These are phyloP conservation scores for Eragrostis tef DNA, from an alignment of 202 grass and related monocot genomes.

Conservation along the genomic window DNA sequence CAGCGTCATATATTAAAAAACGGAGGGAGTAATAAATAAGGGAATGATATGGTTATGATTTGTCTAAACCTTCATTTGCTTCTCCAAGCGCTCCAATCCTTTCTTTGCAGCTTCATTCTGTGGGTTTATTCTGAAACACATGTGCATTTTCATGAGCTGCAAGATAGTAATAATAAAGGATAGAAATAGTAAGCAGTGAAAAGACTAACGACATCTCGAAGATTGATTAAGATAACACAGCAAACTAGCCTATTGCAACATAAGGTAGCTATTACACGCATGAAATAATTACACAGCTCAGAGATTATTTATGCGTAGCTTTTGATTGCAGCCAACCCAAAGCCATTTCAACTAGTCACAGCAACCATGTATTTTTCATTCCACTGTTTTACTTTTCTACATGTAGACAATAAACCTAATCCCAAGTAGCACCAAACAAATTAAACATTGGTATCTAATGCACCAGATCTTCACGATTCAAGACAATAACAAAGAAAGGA, in stretches of 20 bases:
- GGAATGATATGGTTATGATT: neutral
- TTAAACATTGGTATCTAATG: neutral
- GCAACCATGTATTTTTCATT: neutral
- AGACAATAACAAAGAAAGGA: neutral
- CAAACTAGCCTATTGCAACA: neutral
- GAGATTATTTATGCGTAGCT: neutral
- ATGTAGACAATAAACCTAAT: neutral
- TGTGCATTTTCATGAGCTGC: conserved; percentile 11
- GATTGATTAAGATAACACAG: neutral
- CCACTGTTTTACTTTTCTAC: neutral
- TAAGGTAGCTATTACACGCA: neutral
- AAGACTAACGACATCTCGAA: conserved; percentile 8
- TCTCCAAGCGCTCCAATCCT: conserved; percentile 90
- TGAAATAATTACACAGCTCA: neutral
- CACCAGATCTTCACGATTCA: conserved; percentile 7
- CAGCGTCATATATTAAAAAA: too few species aligned
- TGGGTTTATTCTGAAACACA: conserved; percentile 83
- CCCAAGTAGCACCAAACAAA: neutral
- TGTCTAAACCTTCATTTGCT: conserved; percentile 89
- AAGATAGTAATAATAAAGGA: neutral
- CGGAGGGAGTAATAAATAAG: too few species aligned
- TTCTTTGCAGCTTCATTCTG: conserved; percentile 94
- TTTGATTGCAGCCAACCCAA: conserved; percentile 13
- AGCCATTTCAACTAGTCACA: neutral
- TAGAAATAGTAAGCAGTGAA: conserved; percentile 1